These are phyloP conservation scores for Aspergillus fijiensis DNA, from an alignment of 2,329 filamentous ascomycete species.

Conservation along the genomic window DNA sequence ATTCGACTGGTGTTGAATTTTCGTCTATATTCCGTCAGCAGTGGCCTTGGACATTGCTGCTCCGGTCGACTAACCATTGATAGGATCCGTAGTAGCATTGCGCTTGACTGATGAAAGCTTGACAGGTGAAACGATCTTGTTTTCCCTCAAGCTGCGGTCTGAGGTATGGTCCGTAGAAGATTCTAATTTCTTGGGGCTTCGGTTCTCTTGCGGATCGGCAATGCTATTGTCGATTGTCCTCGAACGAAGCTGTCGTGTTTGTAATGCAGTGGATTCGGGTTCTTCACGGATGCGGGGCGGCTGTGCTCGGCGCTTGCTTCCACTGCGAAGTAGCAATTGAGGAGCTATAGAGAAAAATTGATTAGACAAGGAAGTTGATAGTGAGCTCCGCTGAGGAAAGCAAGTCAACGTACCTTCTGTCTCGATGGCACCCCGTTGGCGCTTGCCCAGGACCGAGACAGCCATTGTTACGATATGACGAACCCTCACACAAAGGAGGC, in stretches of 20 bases:
- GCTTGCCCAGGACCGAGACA: slow-evolving; percentile 46
- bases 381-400: slow-evolving; percentile 10
- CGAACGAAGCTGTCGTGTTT: slow-evolving; percentile 37
- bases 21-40: slow-evolving; percentile 41
- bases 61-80: slow-evolving; percentile 31
- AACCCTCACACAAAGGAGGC: slow-evolving; percentile 10
- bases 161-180: slow-evolving; percentile 42
- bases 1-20: slow-evolving; percentile 39
- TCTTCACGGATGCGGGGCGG: slow-evolving; percentile 43
- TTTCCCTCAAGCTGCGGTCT: slow-evolving; percentile 49
- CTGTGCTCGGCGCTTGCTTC: slow-evolving; percentile 51
- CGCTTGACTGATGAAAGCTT: slow-evolving; percentile 51
- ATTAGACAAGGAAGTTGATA: slow-evolving; percentile 1
- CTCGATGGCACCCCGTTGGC: slow-evolving; percentile 39
- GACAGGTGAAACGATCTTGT: slow-evolving; percentile 46
- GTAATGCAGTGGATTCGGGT: slow-evolving; percentile 24
- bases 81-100: slow-evolving; percentile 43
- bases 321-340: slow-evolving; percentile 37
- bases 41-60: neutral
- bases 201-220: slow-evolving; percentile 31
- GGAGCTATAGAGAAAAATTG: slow-evolving; percentile 9
- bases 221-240: slow-evolving; percentile 31
- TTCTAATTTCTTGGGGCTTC: slow-evolving; percentile 20
- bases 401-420: slow-evolving; percentile 39
- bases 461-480: slow-evolving; percentile 32